A percentile compares a stretch with the other conserved stretches of the same genome.
These are phyloP conservation scores for Nakazawaea wickerhamii DNA, from an alignment of 805 yeast genomes.

Conservation along the genomic window DNA sequence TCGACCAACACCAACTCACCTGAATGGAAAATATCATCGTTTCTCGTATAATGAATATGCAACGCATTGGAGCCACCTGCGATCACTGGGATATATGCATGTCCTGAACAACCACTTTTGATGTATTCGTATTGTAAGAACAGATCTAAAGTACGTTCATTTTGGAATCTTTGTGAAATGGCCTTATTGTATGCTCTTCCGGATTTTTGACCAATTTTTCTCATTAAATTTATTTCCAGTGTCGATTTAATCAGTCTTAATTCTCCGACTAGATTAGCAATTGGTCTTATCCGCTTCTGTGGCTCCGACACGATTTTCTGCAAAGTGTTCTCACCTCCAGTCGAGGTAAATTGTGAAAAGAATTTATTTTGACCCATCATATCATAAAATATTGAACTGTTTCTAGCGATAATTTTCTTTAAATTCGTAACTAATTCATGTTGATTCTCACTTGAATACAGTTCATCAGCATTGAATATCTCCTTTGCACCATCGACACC, in stretches of 20 bases:
- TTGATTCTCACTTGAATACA: slow-evolving; percentile 40
- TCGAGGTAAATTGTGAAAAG: slow-evolving; percentile 19
- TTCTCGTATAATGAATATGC: slow-evolving; percentile 89
- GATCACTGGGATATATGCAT: slow-evolving; percentile 93
- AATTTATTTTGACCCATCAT: slow-evolving; percentile 15
- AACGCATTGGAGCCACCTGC: slow-evolving; percentile 90
- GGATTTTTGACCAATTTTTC: slow-evolving; percentile 76
- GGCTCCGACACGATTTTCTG: slow-evolving; percentile 21
- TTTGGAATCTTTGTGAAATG: slow-evolving; percentile 55
- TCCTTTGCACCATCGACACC: slow-evolving; percentile 81
- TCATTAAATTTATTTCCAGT: slow-evolving; percentile 73
- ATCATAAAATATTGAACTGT: slow-evolving; percentile 54
- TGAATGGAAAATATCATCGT: slow-evolving; percentile 71
- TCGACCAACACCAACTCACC: slow-evolving; percentile 89
- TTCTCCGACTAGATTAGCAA: slow-evolving; percentile 37
- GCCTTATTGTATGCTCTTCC: slow-evolving; percentile 83
- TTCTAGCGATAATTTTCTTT: slow-evolving; percentile 39
- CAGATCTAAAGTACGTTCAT: slow-evolving; percentile 76
- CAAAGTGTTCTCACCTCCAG: slow-evolving; percentile 15
- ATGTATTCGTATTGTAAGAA: slow-evolving; percentile 79
- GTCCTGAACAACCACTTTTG: slow-evolving; percentile 81
- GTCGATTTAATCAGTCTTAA: slow-evolving; percentile 69
- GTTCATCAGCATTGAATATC: slow-evolving; percentile 82
- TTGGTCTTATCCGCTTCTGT: slow-evolving; percentile 36
- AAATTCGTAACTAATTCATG: slow-evolving; percentile 35